These are phyloP conservation scores for Isatis lusitanica DNA, from an alignment of 441 rosid genomes.

Conservation along the genomic window DNA sequence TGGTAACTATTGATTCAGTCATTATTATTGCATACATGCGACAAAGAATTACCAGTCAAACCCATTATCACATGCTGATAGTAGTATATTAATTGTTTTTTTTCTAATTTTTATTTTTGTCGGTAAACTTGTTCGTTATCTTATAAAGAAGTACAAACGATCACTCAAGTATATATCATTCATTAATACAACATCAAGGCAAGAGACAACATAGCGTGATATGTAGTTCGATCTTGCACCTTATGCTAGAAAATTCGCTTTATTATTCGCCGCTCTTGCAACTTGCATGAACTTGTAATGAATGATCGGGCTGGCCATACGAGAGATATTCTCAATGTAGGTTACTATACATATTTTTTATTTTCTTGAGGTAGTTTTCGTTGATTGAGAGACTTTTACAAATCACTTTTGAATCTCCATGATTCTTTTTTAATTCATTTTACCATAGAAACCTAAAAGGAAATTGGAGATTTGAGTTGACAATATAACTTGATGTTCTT, in stretches of 20 bases:
- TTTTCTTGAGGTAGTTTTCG: neutral
- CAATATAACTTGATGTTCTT: neutral
- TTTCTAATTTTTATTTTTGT: too few species aligned
- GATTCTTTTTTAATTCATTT: neutral
- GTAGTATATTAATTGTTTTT: too few species aligned
- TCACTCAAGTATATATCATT: neutral
- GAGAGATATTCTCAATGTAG: neutral
- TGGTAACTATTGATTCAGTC: neutral
- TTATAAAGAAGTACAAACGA: neutral
- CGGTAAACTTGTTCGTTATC: neutral
- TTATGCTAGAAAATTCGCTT: neutral
- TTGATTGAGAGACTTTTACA: neutral
- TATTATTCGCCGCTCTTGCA: neutral
- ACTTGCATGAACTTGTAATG: conserved; percentile 6
- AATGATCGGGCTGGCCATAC: neutral
- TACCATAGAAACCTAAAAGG: neutral
- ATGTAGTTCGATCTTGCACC: too few species aligned
- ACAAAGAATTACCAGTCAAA: neutral
- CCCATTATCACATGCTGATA: neutral
- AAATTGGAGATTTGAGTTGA: neutral
- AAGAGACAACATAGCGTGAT: too few species aligned
- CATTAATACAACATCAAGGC: too few species aligned
- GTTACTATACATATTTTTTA: neutral
- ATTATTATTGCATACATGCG: neutral
- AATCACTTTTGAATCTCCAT: neutral